These are phyloP conservation scores for Penicillium sp. DNA, from an alignment of 2,329 filamentous ascomycete species.

Conservation along the genomic window DNA sequence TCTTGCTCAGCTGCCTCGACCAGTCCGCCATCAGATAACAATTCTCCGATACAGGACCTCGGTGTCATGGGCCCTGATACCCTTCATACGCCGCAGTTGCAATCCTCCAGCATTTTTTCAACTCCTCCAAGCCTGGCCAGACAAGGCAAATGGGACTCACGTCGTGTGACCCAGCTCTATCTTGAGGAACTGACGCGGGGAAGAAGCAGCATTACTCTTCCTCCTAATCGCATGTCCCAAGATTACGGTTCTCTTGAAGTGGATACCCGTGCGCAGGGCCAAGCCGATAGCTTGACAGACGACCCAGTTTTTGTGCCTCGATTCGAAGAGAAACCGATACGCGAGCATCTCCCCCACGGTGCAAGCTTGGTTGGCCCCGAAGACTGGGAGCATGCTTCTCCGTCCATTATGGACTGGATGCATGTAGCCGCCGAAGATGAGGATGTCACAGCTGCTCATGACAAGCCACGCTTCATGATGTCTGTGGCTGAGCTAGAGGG, in stretches of 20 bases:
- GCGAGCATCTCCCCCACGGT: conserved; percentile 28
- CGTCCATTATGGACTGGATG: conserved; percentile 49
- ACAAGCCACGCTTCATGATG: conserved; percentile 18
- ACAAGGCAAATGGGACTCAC: conserved; percentile 51
- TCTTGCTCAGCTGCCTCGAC: conserved; percentile 34
- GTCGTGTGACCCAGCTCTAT: conserved; percentile 52
- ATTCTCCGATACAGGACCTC: conserved; percentile 24
- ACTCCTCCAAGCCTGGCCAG: conserved; percentile 52
- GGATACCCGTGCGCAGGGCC: conserved; percentile 10
- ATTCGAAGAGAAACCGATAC: conserved; percentile 26
- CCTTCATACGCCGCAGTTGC: conserved; percentile 35
- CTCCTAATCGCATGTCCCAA: conserved; percentile 23
- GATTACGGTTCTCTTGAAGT: conserved; percentile 10
- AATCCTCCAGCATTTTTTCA: conserved; percentile 41
- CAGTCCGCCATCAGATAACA: conserved; percentile 32
- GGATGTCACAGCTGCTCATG: conserved; percentile 34
- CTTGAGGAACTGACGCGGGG: conserved; percentile 45
- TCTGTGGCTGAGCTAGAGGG: conserved; percentile 12
- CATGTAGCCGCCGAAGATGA: conserved; percentile 41
- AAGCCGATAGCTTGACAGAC: conserved; percentile 30
- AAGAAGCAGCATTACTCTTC: conserved; percentile 22
- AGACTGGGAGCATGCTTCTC: conserved; percentile 48
- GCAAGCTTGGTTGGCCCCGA: conserved; percentile 44
- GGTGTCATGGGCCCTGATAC: conserved; percentile 40
- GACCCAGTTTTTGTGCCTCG: conserved; percentile 35